phyloP scores from a whole-genome alignment of 148 eudicot genomes.

The Rhododendron ovatum region DNA sequence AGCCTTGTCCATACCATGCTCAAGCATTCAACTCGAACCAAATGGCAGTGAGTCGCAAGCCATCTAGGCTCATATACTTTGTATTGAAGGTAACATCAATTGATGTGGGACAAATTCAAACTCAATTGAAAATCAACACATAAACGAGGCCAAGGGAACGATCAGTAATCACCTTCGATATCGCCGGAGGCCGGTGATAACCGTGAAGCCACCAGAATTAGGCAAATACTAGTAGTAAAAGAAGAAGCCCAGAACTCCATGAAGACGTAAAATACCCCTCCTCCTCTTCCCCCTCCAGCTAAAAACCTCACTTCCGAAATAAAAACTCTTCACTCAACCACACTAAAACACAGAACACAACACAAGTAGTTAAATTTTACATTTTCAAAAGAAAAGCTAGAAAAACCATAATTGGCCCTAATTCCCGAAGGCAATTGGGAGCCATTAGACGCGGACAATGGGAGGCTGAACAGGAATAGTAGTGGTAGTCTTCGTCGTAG shows the following conservation, averaged over 20 bases:
- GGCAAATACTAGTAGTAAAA: not conserved
- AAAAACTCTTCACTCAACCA: too few species aligned
- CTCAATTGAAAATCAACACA: not conserved
- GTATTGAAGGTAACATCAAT: not conserved
- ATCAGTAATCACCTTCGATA: not conserved
- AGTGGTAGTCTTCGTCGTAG: too few species aligned
- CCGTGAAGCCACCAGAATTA: not conserved
- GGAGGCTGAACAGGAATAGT: too few species aligned
- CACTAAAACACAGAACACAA: too few species aligned
- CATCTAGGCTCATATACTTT: not conserved
- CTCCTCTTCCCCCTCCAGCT: too few species aligned
- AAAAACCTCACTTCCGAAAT: too few species aligned
- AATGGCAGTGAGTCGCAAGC: not conserved
- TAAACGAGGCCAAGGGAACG: not conserved
- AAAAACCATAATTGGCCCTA: too few species aligned
- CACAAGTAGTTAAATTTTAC: too few species aligned
- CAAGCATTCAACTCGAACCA: too few species aligned
- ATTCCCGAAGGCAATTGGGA: too few species aligned
- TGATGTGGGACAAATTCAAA: not conserved
- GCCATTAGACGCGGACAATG: too few species aligned
- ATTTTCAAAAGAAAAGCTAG: too few species aligned
- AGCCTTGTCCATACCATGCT: not conserved
- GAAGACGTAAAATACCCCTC: not conserved
- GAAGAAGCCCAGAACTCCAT: not conserved
- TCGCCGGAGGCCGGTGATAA: not conserved